Conservation (phyloP, 495 filamentous ascomycete species). For the Cenococcum geophilum region DNA sequence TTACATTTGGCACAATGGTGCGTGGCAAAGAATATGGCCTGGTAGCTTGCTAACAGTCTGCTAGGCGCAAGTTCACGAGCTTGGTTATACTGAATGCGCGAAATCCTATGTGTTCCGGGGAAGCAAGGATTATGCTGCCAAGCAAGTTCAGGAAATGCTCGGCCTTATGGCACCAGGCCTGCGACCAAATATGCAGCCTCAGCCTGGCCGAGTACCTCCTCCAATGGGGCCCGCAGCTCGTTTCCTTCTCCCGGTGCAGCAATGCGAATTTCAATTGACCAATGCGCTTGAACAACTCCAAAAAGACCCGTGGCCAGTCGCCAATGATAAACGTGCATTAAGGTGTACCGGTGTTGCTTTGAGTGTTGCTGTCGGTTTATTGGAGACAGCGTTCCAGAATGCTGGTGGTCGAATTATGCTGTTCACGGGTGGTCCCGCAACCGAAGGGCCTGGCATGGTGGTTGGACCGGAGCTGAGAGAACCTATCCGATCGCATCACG, state of each 20-base stretch:
- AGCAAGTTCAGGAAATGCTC: conserved; percentile 99
- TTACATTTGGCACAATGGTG: conserved; percentile 97
- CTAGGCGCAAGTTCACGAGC: conserved; percentile 92
- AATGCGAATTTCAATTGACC: conserved; percentile 97
- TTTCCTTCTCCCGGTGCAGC: conserved; percentile 90
- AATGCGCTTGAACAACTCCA: conserved; percentile 95
- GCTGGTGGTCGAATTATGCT: conserved; percentile 94
- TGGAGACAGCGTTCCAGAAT: conserved; percentile 94
- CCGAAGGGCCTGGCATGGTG: conserved; percentile 94
- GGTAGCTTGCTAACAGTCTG: conserved; percentile 33
- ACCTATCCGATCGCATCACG: conserved; percentile 96
- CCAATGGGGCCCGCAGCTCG: conserved; percentile 70
- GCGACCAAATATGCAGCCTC: conserved; percentile 73
- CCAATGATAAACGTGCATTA: conserved; percentile 84
- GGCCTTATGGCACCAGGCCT: conserved; percentile 63
- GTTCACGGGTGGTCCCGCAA: conserved; percentile 91
- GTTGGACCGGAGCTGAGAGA: conserved; percentile 96
- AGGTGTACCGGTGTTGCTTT: conserved; percentile 95
- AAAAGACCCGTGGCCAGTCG: conserved; percentile 96
- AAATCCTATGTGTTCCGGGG: conserved; percentile 99
- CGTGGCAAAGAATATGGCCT: conserved; percentile 8
- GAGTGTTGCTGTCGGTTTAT: conserved; percentile 84
- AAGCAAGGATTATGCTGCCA: conserved; percentile 92
- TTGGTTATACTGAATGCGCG: conserved; percentile 95
- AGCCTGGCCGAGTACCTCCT: conserved; percentile 57